Base-by-base conservation (phyloP, 1,139 yeast genomes). In the Scheffersomyces stambukii region DNA sequence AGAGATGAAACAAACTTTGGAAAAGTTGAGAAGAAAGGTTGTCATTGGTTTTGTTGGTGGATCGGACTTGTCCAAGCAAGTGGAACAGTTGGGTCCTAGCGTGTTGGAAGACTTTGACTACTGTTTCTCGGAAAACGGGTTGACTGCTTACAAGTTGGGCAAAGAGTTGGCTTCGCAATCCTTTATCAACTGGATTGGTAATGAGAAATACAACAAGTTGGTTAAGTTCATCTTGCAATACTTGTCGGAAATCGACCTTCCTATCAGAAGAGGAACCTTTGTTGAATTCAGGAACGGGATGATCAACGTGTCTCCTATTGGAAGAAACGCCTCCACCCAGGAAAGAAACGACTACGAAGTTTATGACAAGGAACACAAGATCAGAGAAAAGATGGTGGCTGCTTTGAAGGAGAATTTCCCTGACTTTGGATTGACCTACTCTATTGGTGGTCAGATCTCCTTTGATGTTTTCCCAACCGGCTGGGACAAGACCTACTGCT, bases 381-480 rank as follows among this genome's bases (percentile, higher is more conserved):
- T 91, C 49, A 85, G 99, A 75, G 75, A 74, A 46, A 76, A 70
- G 41, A 70, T 91, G 73, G 97, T 91, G 42, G 66, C 64, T 32
- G 96, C 95, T 30, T 75, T 91, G 55, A 82, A 75, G 64, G 73
- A 77, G 56, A 75, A 81, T 50, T 91, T 91, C 71, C 61, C 91
- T 36, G 93, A 89, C 60, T 70, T 68, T 50, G 84, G 81, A 30
- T 75, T 91, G 57, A 89, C 97, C 45, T 93, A 83, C 75, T 91
- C 98, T 35, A 91, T 91, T 47, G 98, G 97, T 60, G 99, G 99
- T 47, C 97, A 91, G 74, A 91, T 91, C 60, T 91, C 98, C 27
- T 91, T 91, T 54, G 99, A 91, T 54, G 98, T 91, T 44, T 91
- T 91, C 89, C 99, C 99, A 67, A 84, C 96, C 42, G 99, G 99